A percentile compares a stretch with the other conserved stretches of the same genome.
Conservation (phyloP, 148 eudicot species). For the Talinum fruticosum region DNA sequence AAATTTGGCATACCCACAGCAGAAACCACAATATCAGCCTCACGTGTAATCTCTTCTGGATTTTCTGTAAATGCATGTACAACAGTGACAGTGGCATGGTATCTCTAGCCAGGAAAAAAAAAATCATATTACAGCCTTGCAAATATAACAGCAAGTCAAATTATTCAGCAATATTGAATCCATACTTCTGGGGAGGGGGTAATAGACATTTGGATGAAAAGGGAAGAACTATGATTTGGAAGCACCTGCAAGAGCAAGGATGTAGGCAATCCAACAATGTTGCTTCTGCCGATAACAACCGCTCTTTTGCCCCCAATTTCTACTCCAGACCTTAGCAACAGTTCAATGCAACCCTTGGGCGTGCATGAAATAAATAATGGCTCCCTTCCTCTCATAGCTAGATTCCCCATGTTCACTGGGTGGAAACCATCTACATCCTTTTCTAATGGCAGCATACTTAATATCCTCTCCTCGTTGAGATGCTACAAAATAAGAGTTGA, state of each 20-base stretch:
- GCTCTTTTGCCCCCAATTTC: slow-evolving; percentile 71
- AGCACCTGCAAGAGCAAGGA: slow-evolving; percentile 70
- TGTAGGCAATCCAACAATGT: slow-evolving; percentile 71
- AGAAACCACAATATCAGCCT: slow-evolving; percentile 69
- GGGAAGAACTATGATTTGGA: background rate
- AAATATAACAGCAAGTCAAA: background rate
- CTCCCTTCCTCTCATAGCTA: slow-evolving; percentile 78
- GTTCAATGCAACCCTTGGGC: slow-evolving; percentile 82
- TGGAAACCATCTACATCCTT: slow-evolving; percentile 91
- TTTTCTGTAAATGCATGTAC: slow-evolving; percentile 51
- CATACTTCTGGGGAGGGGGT: background rate
- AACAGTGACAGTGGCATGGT: slow-evolving; percentile 75
- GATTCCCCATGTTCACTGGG: slow-evolving; percentile 69
- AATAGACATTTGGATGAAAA: background rate
- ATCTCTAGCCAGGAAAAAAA: slow-evolving; percentile 44
- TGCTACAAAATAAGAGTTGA: slow-evolving; percentile 34
- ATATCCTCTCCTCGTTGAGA: slow-evolving; percentile 58
- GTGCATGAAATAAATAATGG: slow-evolving; percentile 78
- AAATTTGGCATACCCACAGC: slow-evolving; percentile 75
- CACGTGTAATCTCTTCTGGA: slow-evolving; percentile 53
- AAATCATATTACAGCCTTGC: slow-evolving; percentile 13
- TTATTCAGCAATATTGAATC: background rate
- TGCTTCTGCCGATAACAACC: slow-evolving; percentile 82
- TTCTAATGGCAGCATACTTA: slow-evolving; percentile 49
- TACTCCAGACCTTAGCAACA: slow-evolving; percentile 59